These are phyloP conservation scores for Eutypa lata DNA, from an alignment of 2,329 filamentous ascomycete genomes.

Conservation along the genomic window DNA sequence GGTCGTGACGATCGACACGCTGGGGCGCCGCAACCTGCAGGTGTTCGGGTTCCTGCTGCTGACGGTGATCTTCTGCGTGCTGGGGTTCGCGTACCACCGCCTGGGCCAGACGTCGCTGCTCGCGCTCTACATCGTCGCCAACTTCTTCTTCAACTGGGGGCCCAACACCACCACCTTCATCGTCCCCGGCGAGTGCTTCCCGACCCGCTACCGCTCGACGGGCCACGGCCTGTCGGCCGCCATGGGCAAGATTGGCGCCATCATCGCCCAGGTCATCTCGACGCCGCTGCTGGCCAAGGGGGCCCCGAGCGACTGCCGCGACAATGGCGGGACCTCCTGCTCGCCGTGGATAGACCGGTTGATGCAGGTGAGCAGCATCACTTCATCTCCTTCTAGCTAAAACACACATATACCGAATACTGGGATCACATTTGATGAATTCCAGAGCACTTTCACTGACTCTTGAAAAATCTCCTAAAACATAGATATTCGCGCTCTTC, in stretches of 20 bases:
- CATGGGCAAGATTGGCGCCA: slow-evolving; percentile 65
- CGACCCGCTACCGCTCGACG: slow-evolving; percentile 59
- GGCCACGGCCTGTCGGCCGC: slow-evolving; percentile 66
- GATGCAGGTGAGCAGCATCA: slow-evolving; percentile 45
- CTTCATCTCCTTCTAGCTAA: not conserved
- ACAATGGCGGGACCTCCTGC: slow-evolving; percentile 47
- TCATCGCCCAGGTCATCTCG: slow-evolving; percentile 64
- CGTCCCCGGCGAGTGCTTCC: slow-evolving; percentile 62
- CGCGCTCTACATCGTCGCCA: slow-evolving; percentile 60
- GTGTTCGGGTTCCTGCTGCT: slow-evolving; percentile 59
- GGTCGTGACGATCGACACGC: slow-evolving; percentile 67
- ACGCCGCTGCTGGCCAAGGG: slow-evolving; percentile 60
- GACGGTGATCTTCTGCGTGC: slow-evolving; percentile 58
- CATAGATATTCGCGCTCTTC: slow-evolving; percentile 68
- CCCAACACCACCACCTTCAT: slow-evolving; percentile 67
- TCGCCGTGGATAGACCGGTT: slow-evolving; percentile 66
- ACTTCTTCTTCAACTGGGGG: slow-evolving; percentile 66
- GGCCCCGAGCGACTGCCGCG: slow-evolving; percentile 41
- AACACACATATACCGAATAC: too few relatives aligned
- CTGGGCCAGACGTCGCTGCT: slow-evolving; percentile 50
- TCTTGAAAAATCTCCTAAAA: not conserved
- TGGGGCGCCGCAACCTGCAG: slow-evolving; percentile 77
- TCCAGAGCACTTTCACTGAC: too few relatives aligned
- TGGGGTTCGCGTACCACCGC: slow-evolving; percentile 57
- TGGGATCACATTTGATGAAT: too few relatives aligned